Evolutionary conservation across 2,329 filamentous ascomycete species (phyloP).

Genomic region (Monosporascus cannonballus): DNA sequence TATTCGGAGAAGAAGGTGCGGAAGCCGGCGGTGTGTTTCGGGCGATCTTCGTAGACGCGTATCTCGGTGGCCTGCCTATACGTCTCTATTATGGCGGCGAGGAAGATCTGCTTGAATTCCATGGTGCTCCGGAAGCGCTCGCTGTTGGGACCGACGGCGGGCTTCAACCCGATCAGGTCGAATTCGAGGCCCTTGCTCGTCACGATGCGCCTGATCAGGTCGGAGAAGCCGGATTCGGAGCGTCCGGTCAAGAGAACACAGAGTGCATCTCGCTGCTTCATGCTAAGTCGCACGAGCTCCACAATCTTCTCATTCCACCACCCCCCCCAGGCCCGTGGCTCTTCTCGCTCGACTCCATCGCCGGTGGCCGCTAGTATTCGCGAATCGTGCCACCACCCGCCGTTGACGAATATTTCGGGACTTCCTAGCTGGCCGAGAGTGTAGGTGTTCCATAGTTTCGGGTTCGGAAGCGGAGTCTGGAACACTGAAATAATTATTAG

Average conservation of each 20-base stretch:
- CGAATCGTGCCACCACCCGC: conserved; percentile 96
- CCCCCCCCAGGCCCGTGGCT: conserved; percentile 76
- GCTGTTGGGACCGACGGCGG: conserved; percentile 70
- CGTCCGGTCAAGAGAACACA: conserved; percentile 85
- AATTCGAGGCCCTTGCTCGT: conserved; percentile 74
- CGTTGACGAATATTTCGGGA: conserved; percentile 70
- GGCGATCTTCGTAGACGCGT: conserved; percentile 63
- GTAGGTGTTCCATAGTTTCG: conserved; percentile 73
- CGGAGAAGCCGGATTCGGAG: conserved; percentile 68
- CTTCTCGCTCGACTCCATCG: conserved; percentile 74
- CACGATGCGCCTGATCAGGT: conserved; percentile 76
- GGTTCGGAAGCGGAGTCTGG: conserved; percentile 82
- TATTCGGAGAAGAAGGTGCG: conserved; percentile 75
- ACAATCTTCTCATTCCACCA: conserved; percentile 96
- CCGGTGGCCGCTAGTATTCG: conserved; percentile 82
- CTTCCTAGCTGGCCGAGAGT: conserved; percentile 73
- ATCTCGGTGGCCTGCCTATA: conserved; percentile 81
- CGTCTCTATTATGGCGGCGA: conserved; percentile 76
- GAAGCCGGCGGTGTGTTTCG: conserved; percentile 71
- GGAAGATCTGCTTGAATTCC: conserved; percentile 84
- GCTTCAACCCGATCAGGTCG: conserved; percentile 84
- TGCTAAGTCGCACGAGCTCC: conserved; percentile 73
- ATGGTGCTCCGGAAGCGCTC: conserved; percentile 79
- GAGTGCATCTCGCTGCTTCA: conserved; percentile 77
- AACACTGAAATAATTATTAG: conserved; percentile 57